Base-by-base conservation (phyloP, 106 monocot species). In the Agapanthus africanus region DNA sequence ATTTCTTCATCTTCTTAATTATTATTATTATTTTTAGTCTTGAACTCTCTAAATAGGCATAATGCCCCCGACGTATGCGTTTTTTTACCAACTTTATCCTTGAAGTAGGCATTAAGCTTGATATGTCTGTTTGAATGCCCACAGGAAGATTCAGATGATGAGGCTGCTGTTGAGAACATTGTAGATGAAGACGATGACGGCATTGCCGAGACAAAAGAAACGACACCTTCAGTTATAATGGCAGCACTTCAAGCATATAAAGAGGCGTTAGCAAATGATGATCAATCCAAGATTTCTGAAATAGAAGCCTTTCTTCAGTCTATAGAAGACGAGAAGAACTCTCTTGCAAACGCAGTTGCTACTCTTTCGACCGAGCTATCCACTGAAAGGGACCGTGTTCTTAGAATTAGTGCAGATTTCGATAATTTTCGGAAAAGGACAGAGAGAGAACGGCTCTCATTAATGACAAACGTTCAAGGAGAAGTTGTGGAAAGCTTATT, bases 361-460 rank as follows among this genome's bases (percentile, higher is more conserved):
- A 7, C 66, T 28, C 64, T 90, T 41, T 70, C 81, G 10, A 76
- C 70, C 51, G 94, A 94, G 40, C 49, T 85, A 56, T 34, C 70
- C 21, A 46, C 40, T 40, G 87, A 94, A 70, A 84, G 73, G 41
- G 87, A 82, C 11, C 82, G 84, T 1, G 52, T 90, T 38, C 80
- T 94, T 18, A 80, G 90, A 51, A 90, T 94, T 64, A 82, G 90
- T 62, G 94, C 94, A 7, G 94, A 94, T 64, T 94, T 94, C 63
- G 94, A 94, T 56, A 94, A 94, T 54, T 94, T 87, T 61, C 74
- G 94, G 66, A 90, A 87, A 69, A 87, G 94, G 69, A 85, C 84
- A 0, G 90, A 94, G 71, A 90, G 74, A 74, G 81, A 90, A 26
- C 77, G 73, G 36, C 77, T 85, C 39, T 85, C 82, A 50, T 36